Base-by-base conservation (phyloP, 1,139 yeast species). In the Fermentozyma sake region DNA sequence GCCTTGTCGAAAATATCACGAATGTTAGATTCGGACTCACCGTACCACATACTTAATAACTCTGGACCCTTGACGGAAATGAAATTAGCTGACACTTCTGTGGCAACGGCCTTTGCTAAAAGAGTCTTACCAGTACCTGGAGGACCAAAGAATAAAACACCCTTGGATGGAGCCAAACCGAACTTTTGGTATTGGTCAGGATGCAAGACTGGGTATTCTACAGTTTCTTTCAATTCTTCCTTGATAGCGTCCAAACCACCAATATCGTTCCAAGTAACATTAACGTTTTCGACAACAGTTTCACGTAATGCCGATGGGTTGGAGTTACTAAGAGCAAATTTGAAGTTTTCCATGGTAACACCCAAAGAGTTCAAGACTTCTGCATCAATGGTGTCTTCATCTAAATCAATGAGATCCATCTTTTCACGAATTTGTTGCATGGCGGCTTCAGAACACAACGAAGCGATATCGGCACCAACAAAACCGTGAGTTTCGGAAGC, bases 41-140 rank as follows among this genome's bases (percentile, higher is more conserved):
- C 98, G 56, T 86, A 87, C 95, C 96, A 91, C 97, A 89, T 91
- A 64, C 95, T 84, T 52, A 91, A 75, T 53, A 89, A 75, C 63
- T 91, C 97, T 20, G 98, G 97, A 46, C 97, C 97, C 64, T 89
- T 89, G 35, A 91, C 96, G 27, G 95, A 83, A 42, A 91, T 89
- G 62, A 91, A 91, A 60, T 89, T 91, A 24, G 97, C 97, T 32
- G 95, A 82, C 22, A 87, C 96, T 59, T 91, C 97, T 31, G 96
- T 89, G 26, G 98, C 97, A 45, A 91, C 96, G 27, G 98, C 98
- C 63, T 91, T 91, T 24, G 98, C 98, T 47, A 91, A 73, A 51
- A 91, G 70, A 5, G 98, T 89, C 65, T 89, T 89, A 85, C 98
- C 98, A 41, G 97, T 89, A 80, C 98, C 98, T 37, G 98, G 98